Evolutionary conservation across 2,329 filamentous ascomycete species (phyloP).

Genomic region (Alternaria atra): DNA sequence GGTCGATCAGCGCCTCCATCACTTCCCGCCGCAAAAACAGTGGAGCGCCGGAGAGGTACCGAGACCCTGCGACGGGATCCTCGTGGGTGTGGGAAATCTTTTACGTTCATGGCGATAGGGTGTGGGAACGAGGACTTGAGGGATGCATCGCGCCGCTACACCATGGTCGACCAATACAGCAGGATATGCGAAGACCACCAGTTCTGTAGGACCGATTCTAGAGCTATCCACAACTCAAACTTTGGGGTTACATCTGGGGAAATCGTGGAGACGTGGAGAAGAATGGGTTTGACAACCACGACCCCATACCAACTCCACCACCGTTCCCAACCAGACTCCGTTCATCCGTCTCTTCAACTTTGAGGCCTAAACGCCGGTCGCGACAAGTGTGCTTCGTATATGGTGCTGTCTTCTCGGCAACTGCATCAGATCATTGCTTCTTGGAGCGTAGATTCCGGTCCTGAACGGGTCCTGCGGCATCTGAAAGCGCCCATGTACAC

Average conservation of each 20-base stretch:
- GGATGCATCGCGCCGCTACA: slow-evolving; percentile 9
- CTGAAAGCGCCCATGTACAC: slow-evolving; percentile 1
- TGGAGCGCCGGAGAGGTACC: slow-evolving; percentile 27
- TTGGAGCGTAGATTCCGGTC: slow-evolving; percentile 10
- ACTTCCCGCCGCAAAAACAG: slow-evolving; percentile 23
- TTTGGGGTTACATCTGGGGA: slow-evolving; percentile 7
- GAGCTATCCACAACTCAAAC: background rate
- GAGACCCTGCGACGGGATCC: slow-evolving; percentile 19
- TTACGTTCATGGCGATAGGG: background rate
- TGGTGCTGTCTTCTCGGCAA: background rate
- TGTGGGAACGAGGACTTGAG: slow-evolving; percentile 4
- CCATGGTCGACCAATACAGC: background rate
- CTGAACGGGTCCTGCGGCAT: slow-evolving; percentile 13
- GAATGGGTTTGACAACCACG: background rate
- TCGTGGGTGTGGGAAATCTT: slow-evolving; percentile 15
- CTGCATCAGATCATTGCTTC: slow-evolving; percentile 11
- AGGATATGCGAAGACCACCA: slow-evolving; percentile 4
- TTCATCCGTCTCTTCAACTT: slow-evolving; percentile 13
- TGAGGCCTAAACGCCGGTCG: slow-evolving; percentile 1
- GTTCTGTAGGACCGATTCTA: background rate
- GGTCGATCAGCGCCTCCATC: slow-evolving; percentile 8
- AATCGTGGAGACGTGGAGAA: slow-evolving; percentile 17
- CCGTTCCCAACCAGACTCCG: background rate
- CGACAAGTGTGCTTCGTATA: slow-evolving; percentile 1
- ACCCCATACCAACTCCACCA: slow-evolving; percentile 4